Base-by-base conservation (phyloP, 2,329 filamentous ascomycete genomes). In the Diaporthe humulicola region DNA sequence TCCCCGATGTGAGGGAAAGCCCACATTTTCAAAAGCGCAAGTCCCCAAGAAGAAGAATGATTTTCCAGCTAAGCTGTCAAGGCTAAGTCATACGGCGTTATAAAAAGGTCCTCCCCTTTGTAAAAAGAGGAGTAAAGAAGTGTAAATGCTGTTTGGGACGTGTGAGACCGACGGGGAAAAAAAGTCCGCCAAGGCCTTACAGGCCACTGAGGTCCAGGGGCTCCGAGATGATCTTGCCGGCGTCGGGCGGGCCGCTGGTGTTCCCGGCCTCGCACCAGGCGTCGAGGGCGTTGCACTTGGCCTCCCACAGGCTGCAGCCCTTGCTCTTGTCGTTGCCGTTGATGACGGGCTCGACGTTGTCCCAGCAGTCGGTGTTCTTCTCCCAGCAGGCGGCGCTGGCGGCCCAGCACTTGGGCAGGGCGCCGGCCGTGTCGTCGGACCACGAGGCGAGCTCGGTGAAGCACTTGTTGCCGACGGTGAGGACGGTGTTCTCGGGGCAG, bases 61-160 rank as follows among this genome's bases (percentile, higher is more conserved):
- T 54, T 69, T 69, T 69, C 48, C 64, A 69, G 64, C 64, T 69
- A 54, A 54, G 64, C 64, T 69, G 64, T 69, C 48, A 54, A 69
- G 64, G 64, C 64, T 69, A 69, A 69, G 64, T 69, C 64, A 69
- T 69, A 69, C 64, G 64, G 64, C 64, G 64, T 69, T 28, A 69
- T 54, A n/a, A 69, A 69, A 15, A 69, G 64, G 64, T 69, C 64
- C 64, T 40, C 64, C 64, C n/a, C 64, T 8, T 7, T 30, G 3
- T n/a, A 6, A 28, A 28, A 69, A n/a, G 14, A 40, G 64, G 64
- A 40, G 48, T 69, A 69, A 69, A 52, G 48, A 69, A 69, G 64
- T 28, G n/a, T 38, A 69, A 40, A 69, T 52, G 45, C 45, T 38
- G 28, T 67, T 45, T 40, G 10, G 22, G n/a, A 22, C 22, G 14